A percentile compares a stretch with the other conserved stretches of the same genome.
These are phyloP conservation scores for Glutinoglossum americanum DNA, from an alignment of 495 filamentous ascomycete species.

Conservation along the genomic window DNA sequence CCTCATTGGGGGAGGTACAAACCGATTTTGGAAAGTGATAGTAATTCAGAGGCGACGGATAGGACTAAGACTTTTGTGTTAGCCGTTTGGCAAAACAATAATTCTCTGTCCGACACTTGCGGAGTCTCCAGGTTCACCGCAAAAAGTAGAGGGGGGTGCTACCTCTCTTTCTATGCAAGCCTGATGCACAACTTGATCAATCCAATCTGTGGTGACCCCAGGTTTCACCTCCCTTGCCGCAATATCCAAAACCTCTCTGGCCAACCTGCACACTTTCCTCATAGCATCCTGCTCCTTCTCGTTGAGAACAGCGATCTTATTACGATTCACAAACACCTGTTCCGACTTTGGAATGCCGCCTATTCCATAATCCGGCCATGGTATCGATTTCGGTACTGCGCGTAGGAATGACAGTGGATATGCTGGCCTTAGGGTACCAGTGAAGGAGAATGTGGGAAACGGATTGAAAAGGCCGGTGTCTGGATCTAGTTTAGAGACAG, in stretches of 20 bases:
- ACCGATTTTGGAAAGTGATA: constrained; percentile 93
- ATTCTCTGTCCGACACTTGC: background rate
- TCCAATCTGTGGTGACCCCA: constrained; percentile 86
- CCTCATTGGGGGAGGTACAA: constrained; percentile 88
- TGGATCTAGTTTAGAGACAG: constrained; percentile 69
- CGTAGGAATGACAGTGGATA: constrained; percentile 69
- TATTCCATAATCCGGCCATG: constrained; percentile 61
- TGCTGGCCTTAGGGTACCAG: constrained; percentile 60
- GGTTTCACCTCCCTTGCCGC: constrained; percentile 61
- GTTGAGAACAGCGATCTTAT: constrained; percentile 66
- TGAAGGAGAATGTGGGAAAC: constrained; percentile 66
- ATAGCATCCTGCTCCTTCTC: constrained; percentile 64
- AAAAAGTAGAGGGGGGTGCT: too few relatives aligned
- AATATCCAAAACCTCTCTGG: constrained; percentile 83
- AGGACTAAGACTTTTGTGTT: constrained; percentile 36
- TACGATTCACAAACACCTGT: constrained; percentile 40
- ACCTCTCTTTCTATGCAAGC: constrained; percentile 87
- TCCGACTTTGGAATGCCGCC: constrained; percentile 71
- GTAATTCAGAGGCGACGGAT: constrained; percentile 93
- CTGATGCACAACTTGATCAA: constrained; percentile 90
- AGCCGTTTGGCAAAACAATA: background rate
- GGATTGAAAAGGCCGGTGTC: constrained; percentile 74
- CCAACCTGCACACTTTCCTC: constrained; percentile 78
- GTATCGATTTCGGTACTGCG: constrained; percentile 58
- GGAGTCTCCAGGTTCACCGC: too few relatives aligned